Conservation (phyloP, 2,329 filamentous ascomycete genomes). For the Cyphellophora attinorum region DNA sequence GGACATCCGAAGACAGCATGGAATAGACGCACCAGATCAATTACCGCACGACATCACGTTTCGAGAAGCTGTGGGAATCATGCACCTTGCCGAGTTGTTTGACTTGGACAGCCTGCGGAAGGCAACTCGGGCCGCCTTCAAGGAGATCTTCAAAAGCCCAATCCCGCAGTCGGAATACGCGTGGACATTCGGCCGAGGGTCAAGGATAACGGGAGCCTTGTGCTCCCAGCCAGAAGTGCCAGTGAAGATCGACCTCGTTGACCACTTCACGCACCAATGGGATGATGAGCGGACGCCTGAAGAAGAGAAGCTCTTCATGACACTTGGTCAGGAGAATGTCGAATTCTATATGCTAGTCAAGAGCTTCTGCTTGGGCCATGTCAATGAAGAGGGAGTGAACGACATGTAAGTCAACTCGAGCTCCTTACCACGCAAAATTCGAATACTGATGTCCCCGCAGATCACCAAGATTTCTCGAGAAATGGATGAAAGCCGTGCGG, state of each 20-base stretch:
- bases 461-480: background rate
- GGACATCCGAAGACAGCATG: background rate
- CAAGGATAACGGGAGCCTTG: background rate
- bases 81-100: background rate
- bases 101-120: background rate
- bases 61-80: background rate
- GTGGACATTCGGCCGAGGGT: background rate
- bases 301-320: background rate
- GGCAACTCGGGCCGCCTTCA: background rate
- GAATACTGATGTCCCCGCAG: too few species aligned
- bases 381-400: constrained; percentile 1
- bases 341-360: constrained; percentile 1
- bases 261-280: background rate
- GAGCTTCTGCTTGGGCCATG: background rate
- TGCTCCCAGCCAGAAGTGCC: background rate
- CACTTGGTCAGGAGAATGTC: background rate
- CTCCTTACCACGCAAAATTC: too few species aligned
- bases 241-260: background rate
- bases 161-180: background rate
- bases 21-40: background rate
- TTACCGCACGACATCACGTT: background rate
- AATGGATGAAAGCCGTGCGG: background rate
- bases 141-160: background rate
- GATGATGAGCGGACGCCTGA: background rate
- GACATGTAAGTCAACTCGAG: constrained; percentile 1